These are phyloP conservation scores for Crepidotus variabilis DNA, from an alignment of 768 basidiomycete genomes.

Conservation along the genomic window DNA sequence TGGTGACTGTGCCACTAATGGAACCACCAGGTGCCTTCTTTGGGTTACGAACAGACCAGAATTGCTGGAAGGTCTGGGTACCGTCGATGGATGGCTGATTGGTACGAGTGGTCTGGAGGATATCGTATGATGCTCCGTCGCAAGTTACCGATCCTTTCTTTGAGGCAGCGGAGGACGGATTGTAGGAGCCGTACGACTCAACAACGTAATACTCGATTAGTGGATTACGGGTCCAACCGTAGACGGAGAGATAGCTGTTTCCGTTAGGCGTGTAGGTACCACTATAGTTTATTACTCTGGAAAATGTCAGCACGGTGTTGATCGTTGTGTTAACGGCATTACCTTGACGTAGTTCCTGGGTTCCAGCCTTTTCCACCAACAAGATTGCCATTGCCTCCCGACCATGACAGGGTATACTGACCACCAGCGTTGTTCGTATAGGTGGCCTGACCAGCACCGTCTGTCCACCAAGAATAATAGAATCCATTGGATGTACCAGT, in stretches of 20 bases:
- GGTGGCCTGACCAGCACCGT: constrained; percentile 23
- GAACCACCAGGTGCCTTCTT: constrained; percentile 20
- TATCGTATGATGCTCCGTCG: constrained; percentile 40
- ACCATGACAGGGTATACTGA: constrained; percentile 29
- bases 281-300: constrained; percentile 32
- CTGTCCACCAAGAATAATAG: constrained; percentile 36
- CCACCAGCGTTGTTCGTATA: constrained; percentile 29
- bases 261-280: constrained; percentile 34
- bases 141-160: constrained; percentile 34
- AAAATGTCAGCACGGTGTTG: neutral
- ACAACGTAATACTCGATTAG: constrained; percentile 47
- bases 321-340: neutral
- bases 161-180: constrained; percentile 30
- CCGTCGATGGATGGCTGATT: constrained; percentile 41
- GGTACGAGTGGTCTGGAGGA: constrained; percentile 31
- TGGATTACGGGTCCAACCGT: constrained; percentile 41
- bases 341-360: constrained; percentile 37
- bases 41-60: constrained; percentile 39
- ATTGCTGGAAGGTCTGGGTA: constrained; percentile 42
- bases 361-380: constrained; percentile 38
- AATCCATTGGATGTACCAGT: constrained; percentile 28
- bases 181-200: constrained; percentile 37
- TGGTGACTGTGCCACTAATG: constrained; percentile 30
- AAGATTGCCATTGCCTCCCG: constrained; percentile 27
- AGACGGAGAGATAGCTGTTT: constrained; percentile 40